phyloP scores from a whole-genome alignment of 2,329 filamentous ascomycete genomes.

The Diplodia intermedia region DNA sequence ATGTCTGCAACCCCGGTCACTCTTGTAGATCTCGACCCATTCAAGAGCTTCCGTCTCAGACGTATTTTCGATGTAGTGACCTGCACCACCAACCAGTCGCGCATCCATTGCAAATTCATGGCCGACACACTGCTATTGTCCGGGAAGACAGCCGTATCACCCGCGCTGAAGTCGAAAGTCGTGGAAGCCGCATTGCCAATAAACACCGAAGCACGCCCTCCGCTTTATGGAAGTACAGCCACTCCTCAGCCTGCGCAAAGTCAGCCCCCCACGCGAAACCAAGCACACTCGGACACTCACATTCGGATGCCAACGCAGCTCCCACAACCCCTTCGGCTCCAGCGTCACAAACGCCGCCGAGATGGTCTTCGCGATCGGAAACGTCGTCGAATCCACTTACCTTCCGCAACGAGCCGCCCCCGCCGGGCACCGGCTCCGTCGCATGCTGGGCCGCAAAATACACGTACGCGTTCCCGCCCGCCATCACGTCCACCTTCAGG shows the following conservation, averaged over 20 bases:
- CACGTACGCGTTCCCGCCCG: constrained; percentile 67
- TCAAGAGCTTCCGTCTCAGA: constrained; percentile 68
- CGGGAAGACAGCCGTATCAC: constrained; percentile 73
- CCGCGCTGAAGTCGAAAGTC: constrained; percentile 71
- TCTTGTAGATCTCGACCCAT: constrained; percentile 75
- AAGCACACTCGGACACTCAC: constrained; percentile 49
- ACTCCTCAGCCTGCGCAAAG: constrained; percentile 65
- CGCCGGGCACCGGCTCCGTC: constrained; percentile 64
- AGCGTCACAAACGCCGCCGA: constrained; percentile 70
- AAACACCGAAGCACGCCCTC: constrained; percentile 69
- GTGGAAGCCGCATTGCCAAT: constrained; percentile 66
- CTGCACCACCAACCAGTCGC: constrained; percentile 34
- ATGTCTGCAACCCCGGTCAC: constrained; percentile 70
- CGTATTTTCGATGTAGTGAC: constrained; percentile 74
- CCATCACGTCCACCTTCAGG: constrained; percentile 62
- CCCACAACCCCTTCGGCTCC: constrained; percentile 67
- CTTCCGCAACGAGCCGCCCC: constrained; percentile 67
- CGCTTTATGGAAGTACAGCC: constrained; percentile 74
- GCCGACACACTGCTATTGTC: constrained; percentile 62
- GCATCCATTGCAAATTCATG: neutral
- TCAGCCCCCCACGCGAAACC: neutral
- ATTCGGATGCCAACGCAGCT: constrained; percentile 75
- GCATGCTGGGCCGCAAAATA: constrained; percentile 65
- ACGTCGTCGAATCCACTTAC: constrained; percentile 73
- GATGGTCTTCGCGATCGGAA: constrained; percentile 70